Evolutionary conservation across 108 stramenopile genomes (phyloP), one percentile per base, ranked within the genome.

Genomic region (Nitzschia inconspicua): DNA sequence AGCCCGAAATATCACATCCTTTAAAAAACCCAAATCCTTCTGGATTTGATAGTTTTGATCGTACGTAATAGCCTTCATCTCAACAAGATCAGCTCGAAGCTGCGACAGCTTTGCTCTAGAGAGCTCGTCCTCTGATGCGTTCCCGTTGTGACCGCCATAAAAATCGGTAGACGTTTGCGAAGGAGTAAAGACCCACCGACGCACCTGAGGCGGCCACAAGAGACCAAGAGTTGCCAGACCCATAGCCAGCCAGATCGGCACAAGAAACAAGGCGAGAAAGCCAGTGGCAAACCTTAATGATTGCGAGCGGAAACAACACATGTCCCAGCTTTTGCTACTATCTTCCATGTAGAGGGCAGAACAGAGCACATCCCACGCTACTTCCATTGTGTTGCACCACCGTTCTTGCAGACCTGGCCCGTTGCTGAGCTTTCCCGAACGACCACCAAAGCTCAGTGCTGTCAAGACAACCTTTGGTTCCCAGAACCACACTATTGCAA

Each of bases 141-240:
- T 56, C 11, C 5, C 3, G n/a, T n/a, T n/a, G n/a, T n/a, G n/a
- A n/a, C n/a, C n/a, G n/a, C n/a, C n/a, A n/a, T n/a, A n/a, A n/a
- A n/a, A n/a, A n/a, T n/a, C n/a, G 53, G 34, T 34, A 2, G 30
- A 18, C 37, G 32, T 9, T 3, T 11, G 6, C 23, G 53, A 16
- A 37, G 53, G 53, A 54, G 20, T 36, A 65, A 81, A 72, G n/a
- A 90, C 41, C 47, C 67, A 71, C 18, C 63, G 69, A 2, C 89
- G 69, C 9, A 91, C 61, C 68, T 87, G 85, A 6, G 86, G 85
- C 39, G 89, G 89, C 86, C 82, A 91, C 47, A 87, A 50, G 8
- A 82, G 48, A 4, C 89, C 89, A 30, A 83, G 61, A 16, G 84
- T 79, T 10, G 60, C 32, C 13, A 72, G 19, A 5, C 89, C 89